Evolutionary conservation across 129 eudicot genomes (phyloP).

Genomic region (Apium graveolens): DNA sequence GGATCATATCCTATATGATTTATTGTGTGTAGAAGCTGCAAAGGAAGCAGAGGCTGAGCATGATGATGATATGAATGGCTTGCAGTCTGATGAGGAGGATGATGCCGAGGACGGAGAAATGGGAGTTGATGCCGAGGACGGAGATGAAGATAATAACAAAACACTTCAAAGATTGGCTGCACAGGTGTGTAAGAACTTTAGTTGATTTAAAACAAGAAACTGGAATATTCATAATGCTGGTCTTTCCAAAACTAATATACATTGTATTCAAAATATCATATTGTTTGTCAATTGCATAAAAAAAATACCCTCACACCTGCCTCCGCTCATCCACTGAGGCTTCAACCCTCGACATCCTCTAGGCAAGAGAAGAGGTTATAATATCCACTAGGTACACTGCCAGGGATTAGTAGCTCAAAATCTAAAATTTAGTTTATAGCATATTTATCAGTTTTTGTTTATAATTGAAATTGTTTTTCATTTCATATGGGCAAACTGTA

Average conservation of each 20-base stretch:
- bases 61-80: conserved; percentile 65
- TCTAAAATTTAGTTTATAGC: background rate
- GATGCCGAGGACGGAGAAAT: conserved; percentile 66
- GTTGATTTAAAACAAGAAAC: background rate
- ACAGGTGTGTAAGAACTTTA: conserved; percentile 42
- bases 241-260: background rate
- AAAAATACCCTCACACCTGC: too few relatives aligned
- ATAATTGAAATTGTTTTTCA: background rate
- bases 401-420: background rate
- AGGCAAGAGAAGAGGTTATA: too few relatives aligned
- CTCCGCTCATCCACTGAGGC: background rate
- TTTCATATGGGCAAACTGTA: background rate
- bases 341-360: background rate
- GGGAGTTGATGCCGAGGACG: conserved; percentile 86
- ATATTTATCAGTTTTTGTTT: background rate
- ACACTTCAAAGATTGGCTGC: conserved; percentile 72
- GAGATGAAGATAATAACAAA: conserved; percentile 64
- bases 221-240: background rate
- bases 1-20: background rate
- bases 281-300: background rate
- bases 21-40: conserved; percentile 25
- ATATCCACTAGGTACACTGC: background rate
- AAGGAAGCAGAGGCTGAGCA: conserved; percentile 47
- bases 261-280: background rate
- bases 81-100: conserved; percentile 68